Base-by-base conservation (phyloP, 2,329 filamentous ascomycete species). In the Pyrenochaeta sp. region DNA sequence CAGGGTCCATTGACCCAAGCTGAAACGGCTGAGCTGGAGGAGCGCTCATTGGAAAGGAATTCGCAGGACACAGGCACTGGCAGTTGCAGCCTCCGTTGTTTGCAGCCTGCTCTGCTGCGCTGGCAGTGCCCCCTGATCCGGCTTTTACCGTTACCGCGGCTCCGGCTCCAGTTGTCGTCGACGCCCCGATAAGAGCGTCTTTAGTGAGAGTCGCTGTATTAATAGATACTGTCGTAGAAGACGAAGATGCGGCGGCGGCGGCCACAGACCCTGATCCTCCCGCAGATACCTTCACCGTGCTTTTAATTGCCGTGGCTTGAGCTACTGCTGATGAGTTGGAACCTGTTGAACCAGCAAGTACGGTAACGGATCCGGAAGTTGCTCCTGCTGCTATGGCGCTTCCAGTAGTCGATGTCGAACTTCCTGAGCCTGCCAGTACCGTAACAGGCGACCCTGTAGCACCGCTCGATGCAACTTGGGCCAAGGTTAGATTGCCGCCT, bases 1-100 rank as follows among this genome's bases (percentile, higher is more conserved):
- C 37, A 5, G 43, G 22, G 11, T 23, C 50, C 55, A 61, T 61
- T 19, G 49, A 38, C 1, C 51, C 54, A 9, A 69, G 49, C 29
- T 64, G 58, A 53, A 68, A 66, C 7, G 65, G 54, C 8, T 54
- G 60, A 2, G 63, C 55, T 19, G 48, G 44, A 0, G 64, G 60
- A 10, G 61, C 53, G 1, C 45, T 29, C 64, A 69, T 69, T 13
- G 67, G 65, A 45, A 67, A 68, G 6, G 58, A 51, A 6, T 56
- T 60, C 1, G 54, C 53, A 2, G 65, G 65, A 41, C 67, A 69
- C 23, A 43, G 28, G 40, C 66, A 70, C n/a, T 55, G 45, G 38
- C 67, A 70, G 20, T 48, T 55, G 35, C 67, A 69, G 7, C 45
- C 53, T 15, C 48, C 54, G 18, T 52, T 50, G 13, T n/a, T 39